Conservation (phyloP, 2,329 filamentous ascomycete genomes). For the Phoma sp. region DNA sequence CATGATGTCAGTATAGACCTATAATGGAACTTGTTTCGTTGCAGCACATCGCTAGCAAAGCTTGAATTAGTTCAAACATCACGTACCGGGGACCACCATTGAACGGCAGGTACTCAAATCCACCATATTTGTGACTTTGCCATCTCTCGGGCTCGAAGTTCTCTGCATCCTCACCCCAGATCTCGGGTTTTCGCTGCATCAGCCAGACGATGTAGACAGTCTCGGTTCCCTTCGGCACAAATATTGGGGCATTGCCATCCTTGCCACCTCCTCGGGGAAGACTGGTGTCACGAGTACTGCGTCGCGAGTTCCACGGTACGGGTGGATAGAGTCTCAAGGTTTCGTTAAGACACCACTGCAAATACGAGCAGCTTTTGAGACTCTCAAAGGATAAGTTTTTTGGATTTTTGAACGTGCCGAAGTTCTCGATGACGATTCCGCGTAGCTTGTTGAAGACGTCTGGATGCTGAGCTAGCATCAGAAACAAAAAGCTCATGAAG, state of each 20-base stretch:
- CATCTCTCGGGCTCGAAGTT: slow-evolving; percentile 33
- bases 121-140: slow-evolving; percentile 13
- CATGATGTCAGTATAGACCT: slow-evolving; percentile 6
- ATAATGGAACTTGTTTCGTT: no score
- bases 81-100: slow-evolving; percentile 34
- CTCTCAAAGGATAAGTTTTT: slow-evolving; percentile 13
- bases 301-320: slow-evolving; percentile 32
- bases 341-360: slow-evolving; percentile 34
- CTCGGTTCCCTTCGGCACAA: slow-evolving; percentile 23
- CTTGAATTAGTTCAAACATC: not conserved
- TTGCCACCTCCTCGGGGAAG: slow-evolving; percentile 38
- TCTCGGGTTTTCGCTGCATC: slow-evolving; percentile 28
- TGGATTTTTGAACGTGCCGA: slow-evolving; percentile 40
- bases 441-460: slow-evolving; percentile 48
- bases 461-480: slow-evolving; percentile 44
- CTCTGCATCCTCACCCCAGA: slow-evolving; percentile 31
- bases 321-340: slow-evolving; percentile 29
- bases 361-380: slow-evolving; percentile 20
- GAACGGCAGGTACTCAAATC: slow-evolving; percentile 33
- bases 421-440: slow-evolving; percentile 28
- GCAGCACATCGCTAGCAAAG: no score
- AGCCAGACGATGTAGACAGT: slow-evolving; percentile 19
- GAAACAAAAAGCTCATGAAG: slow-evolving; percentile 59
- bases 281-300: slow-evolving; percentile 28
- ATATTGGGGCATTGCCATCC: slow-evolving; percentile 30